Evolutionary conservation across 2,329 filamentous ascomycete species (phyloP).

Genomic region (Calonectria hawksworthii): DNA sequence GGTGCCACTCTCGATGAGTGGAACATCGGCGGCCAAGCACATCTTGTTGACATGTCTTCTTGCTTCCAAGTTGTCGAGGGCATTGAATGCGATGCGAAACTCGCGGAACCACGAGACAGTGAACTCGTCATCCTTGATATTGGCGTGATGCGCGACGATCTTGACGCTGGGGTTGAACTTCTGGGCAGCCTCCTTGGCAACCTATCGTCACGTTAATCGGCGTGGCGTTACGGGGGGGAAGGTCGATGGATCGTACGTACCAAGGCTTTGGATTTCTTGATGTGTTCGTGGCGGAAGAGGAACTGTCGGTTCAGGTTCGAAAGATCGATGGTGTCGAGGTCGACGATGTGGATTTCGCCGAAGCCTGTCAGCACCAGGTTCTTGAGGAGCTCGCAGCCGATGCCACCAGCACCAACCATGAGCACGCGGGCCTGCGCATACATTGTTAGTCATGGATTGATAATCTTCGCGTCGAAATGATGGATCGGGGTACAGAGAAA

Average conservation of each 20-base stretch:
- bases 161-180: constrained; percentile 91
- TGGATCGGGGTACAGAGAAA: neutral
- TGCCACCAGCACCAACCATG: constrained; percentile 96
- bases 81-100: constrained; percentile 94
- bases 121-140: constrained; percentile 93
- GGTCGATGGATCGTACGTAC: constrained; percentile 63
- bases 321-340: constrained; percentile 97
- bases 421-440: constrained; percentile 80
- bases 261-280: constrained; percentile 96
- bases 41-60: constrained; percentile 96
- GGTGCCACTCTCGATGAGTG: constrained; percentile 95
- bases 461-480: neutral
- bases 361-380: constrained; percentile 94
- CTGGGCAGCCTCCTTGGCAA: constrained; percentile 91
- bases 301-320: constrained; percentile 99
- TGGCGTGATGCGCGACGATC: constrained; percentile 90
- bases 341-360: constrained; percentile 92
- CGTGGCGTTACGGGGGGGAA: constrained; percentile 17
- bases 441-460: constrained; percentile 33
- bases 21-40: constrained; percentile 92
- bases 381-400: constrained; percentile 97
- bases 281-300: constrained; percentile 95
- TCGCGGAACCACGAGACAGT: constrained; percentile 87
- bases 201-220: constrained; percentile 62
- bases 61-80: constrained; percentile 94